Percentiles rank a stretch among this genome's conserved stretches.
Evolutionary conservation across 2,329 filamentous ascomycete genomes (phyloP).

Genomic region (Apiospora pterosperma): DNA sequence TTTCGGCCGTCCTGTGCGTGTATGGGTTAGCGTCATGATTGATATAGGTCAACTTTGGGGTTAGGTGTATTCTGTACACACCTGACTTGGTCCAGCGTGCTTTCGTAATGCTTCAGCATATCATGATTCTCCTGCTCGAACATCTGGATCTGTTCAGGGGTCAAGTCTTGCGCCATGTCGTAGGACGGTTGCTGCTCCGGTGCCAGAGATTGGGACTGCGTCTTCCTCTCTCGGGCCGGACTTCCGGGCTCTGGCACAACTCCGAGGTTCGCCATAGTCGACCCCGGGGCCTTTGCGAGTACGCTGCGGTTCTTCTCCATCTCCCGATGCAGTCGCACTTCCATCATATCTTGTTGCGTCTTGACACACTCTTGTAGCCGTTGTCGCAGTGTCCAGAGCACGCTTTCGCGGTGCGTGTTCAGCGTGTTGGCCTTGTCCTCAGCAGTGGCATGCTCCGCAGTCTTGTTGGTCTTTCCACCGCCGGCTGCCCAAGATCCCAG

Average conservation of each 20-base stretch:
- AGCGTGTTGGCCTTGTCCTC: slow-evolving; percentile 67
- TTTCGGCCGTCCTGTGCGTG: slow-evolving; percentile 70
- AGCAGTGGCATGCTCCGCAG: slow-evolving; percentile 65
- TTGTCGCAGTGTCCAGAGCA: slow-evolving; percentile 78
- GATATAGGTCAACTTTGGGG: neutral
- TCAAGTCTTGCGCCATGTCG: slow-evolving; percentile 52
- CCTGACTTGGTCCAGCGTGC: slow-evolving; percentile 91
- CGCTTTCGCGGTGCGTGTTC: slow-evolving; percentile 71
- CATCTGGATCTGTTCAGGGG: slow-evolving; percentile 82
- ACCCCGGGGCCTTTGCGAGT: slow-evolving; percentile 63
- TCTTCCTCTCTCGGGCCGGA: slow-evolving; percentile 13
- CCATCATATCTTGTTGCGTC: slow-evolving; percentile 89
- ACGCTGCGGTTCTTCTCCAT: slow-evolving; percentile 87
- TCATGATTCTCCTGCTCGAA: slow-evolving; percentile 92
- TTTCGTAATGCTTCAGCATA: slow-evolving; percentile 91
- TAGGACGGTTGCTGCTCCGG: slow-evolving; percentile 20
- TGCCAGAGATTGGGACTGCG: slow-evolving; percentile 18
- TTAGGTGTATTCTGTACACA: slow-evolving; percentile 33
- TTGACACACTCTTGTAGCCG: slow-evolving; percentile 72
- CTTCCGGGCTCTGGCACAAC: slow-evolving; percentile 17
- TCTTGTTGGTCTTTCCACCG: slow-evolving; percentile 48
- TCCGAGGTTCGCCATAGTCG: slow-evolving; percentile 11
- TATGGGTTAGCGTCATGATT: neutral
- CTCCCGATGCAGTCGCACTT: slow-evolving; percentile 78
- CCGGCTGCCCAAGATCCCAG: slow-evolving; percentile 67